phyloP scores from a whole-genome alignment of 2,329 filamentous ascomycete species.

The Fusarium ramigenum region DNA sequence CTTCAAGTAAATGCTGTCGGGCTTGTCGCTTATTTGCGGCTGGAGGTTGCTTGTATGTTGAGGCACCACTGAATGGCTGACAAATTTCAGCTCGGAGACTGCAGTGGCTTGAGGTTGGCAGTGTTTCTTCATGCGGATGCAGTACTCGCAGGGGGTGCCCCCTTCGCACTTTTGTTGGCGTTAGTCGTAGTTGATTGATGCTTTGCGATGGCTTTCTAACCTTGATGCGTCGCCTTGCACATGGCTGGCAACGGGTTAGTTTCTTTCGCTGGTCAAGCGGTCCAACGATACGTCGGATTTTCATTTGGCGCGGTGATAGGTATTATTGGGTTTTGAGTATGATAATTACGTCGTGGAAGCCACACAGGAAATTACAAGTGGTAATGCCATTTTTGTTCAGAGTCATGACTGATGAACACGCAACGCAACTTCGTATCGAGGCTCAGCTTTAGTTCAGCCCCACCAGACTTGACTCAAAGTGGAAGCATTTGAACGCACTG shows the following conservation, averaged over 20 bases:
- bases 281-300: conserved; percentile 28
- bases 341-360: too few relatives aligned
- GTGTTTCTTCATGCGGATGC: conserved; percentile 35
- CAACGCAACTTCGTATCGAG: background rate
- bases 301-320: background rate
- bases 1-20: conserved; percentile 6
- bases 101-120: conserved; percentile 25
- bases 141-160: conserved; percentile 40
- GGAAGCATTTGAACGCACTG: conserved; percentile 26
- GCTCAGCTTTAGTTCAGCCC: background rate
- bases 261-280: conserved; percentile 42
- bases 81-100: conserved; percentile 1
- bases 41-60: background rate
- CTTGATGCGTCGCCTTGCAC: conserved; percentile 42
- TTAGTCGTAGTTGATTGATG: background rate
- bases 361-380: accelerated
- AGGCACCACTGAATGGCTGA: background rate
- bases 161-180: conserved; percentile 36
- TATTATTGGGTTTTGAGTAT: accelerated
- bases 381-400: accelerated
- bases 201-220: background rate
- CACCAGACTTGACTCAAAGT: background rate
- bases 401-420: background rate
- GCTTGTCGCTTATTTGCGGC: background rate
- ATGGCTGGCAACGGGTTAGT: conserved; percentile 40